Base-by-base conservation (phyloP, 1,139 yeast species). In the Pichia sp. region DNA sequence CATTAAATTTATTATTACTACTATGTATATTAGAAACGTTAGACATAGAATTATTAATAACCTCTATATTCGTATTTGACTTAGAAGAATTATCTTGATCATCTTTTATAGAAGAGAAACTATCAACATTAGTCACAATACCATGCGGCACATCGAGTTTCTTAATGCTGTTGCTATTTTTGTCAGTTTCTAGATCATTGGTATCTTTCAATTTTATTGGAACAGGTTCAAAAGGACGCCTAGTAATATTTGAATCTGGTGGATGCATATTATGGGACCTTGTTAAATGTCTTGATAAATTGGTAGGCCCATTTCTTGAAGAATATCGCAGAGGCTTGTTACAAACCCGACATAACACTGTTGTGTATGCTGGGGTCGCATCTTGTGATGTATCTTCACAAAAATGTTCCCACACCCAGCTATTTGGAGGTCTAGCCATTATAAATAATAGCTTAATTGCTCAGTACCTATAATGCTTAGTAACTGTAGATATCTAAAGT, bases 361-460 rank as follows among this genome's bases (percentile, higher is more conserved):
- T 36, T 2, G 53, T 49, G 33, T 35, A 46, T 6, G 44, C 43
- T 6, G 44, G 33, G 10, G 31, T 41, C 28, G 38, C 36, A 9
- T 43, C 42, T 29, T 49, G 45, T 4, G 46, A 34, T 18, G 45
- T 44, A 28, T 51, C 43, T 10, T 43, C 46, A 3, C 36, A 33
- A 52, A 56, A 64, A 43, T 62, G 63, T 40, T 61, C 60, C 66
- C 66, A 63, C 4, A 64, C 66, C 66, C 66, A 63, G 41, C 62
- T 57, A 45, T 61, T 61, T 39, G 66, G 64, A 9, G 66, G 65
- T 48, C 66, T 56, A 7, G 66, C 64, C 66, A 63, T 62, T 31
- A 11, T 26, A 6, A 39, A n/a, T 18, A 2, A 29, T 28, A 29
- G 9, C 10, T 5, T 7, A 7, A 39, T 4, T 18, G 18, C 18